Evolutionary conservation across 2,329 filamentous ascomycete genomes (phyloP).

Genomic region (Alternaria novae-zelandiae): DNA sequence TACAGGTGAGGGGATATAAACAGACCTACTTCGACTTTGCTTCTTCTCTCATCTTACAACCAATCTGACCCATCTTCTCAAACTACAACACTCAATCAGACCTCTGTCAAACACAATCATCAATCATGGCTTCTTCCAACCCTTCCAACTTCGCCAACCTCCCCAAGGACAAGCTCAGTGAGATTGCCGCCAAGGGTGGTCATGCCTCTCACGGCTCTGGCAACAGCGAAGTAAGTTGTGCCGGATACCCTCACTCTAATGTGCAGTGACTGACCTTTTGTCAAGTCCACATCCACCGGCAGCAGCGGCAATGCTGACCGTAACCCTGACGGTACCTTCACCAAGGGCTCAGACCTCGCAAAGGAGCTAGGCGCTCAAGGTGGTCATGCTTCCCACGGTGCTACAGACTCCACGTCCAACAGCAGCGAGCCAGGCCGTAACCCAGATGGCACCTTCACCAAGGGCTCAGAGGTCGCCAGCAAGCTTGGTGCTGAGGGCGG

Average conservation of each 20-base stretch:
- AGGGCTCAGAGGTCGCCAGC: constrained; percentile 46
- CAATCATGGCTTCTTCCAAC: constrained; percentile 51
- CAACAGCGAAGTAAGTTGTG: not conserved
- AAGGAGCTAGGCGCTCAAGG: constrained; percentile 48
- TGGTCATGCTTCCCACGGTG: constrained; percentile 43
- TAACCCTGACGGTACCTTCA: constrained; percentile 50
- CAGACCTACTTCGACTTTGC: not conserved
- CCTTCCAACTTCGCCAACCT: constrained; percentile 62
- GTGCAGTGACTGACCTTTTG: not conserved
- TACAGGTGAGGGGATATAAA: constrained; percentile 18
- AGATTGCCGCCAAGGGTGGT: constrained; percentile 59
- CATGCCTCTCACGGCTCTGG: constrained; percentile 46
- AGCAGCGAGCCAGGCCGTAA: constrained; percentile 37
- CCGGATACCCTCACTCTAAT: not conserved
- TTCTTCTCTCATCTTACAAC: not conserved
- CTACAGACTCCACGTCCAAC: constrained; percentile 7
- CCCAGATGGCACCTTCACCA: constrained; percentile 49
- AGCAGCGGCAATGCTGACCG: constrained; percentile 30
- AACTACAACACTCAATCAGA: constrained; percentile 2
- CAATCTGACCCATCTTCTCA: not conserved
- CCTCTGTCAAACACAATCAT: constrained; percentile 6
- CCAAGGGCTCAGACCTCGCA: constrained; percentile 46
- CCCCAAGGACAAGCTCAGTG: constrained; percentile 56
- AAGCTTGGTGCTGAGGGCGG: constrained; percentile 48
- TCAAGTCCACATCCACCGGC: not conserved